Evolutionary conservation across 768 basidiomycete genomes (phyloP), one percentile per base, ranked within the genome.

Genomic region (Pisolithus tinctorius): DNA sequence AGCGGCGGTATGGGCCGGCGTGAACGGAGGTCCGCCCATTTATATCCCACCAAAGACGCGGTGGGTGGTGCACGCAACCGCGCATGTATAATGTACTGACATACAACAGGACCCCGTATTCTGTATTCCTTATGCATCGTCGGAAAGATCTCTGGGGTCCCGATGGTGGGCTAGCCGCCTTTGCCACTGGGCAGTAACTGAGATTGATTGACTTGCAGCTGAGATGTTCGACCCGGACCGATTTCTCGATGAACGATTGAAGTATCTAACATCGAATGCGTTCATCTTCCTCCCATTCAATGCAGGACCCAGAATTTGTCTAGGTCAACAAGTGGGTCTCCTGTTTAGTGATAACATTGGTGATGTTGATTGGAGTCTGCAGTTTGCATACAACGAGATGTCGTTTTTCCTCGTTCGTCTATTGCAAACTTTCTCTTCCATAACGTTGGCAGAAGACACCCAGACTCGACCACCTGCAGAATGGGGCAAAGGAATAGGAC

Each of bases 351-450:
- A 6, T 30, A 20, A 30, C 25, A 42, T 29, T 5, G n/a, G 49
- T 17, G 11, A 4, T 42, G 5, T 53, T 47, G 2, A 14, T 50
- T 47, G 47, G 46, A 54, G 23, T 51, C 37, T 49, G 36, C 53
- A 83, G 77, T 84, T 84, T 58, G 83, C 84, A 5, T 85, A 85
- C 63, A 74, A 83, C 53, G 81, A 84, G 58, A 66, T 74, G 3
- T 83, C 82, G 1, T 86, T 81, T 64, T 75, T 84, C 65, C 72
- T 86, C 42, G 71, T 80, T 42, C 75, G 79, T 8, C 66, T 86
- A 7, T 62, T 85, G 5, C 84, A 86, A 60, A 61, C 62, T 8
- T 83, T 82, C 62, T 72, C 72, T 3, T 58, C 60, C 2, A 64
- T 86, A 38, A 57, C 64, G 3, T 69, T 81, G 23, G 76, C 73